phyloP scores from a whole-genome alignment of 1,284 basidiomycete species.

The Rhodotorula sp. region DNA sequence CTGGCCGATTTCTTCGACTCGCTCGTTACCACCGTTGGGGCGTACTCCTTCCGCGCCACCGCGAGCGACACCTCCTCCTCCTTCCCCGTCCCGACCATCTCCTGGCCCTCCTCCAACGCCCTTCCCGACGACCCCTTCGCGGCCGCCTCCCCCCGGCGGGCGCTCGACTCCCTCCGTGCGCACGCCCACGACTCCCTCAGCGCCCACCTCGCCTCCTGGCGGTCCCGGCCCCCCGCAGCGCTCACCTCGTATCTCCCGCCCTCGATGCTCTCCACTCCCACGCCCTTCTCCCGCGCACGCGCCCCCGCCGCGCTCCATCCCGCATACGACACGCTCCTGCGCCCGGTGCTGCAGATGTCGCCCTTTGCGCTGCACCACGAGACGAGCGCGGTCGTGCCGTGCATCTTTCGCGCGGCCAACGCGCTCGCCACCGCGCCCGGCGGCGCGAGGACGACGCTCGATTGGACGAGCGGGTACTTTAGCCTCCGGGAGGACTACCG shows the following conservation, averaged over 20 bases:
- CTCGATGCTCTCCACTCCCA: neutral
- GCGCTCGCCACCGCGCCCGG: slow-evolving; percentile 42
- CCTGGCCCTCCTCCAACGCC: slow-evolving; percentile 29
- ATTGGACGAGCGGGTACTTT: slow-evolving; percentile 95
- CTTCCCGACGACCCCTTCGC: slow-evolving; percentile 18
- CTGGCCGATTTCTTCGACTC: slow-evolving; percentile 81
- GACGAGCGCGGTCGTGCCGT: slow-evolving; percentile 49
- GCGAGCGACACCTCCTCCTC: slow-evolving; percentile 31
- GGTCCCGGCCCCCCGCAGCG: neutral
- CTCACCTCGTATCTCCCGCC: slow-evolving; percentile 31
- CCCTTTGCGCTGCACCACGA: slow-evolving; percentile 51
- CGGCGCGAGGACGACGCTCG: slow-evolving; percentile 47
- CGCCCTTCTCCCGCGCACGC: neutral
- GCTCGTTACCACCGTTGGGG: slow-evolving; percentile 69
- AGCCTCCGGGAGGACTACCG: slow-evolving; percentile 83
- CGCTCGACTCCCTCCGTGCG: slow-evolving; percentile 7
- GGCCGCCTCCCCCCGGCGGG: neutral
- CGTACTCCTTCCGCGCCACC: slow-evolving; percentile 64
- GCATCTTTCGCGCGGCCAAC: slow-evolving; percentile 58
- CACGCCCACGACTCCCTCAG: slow-evolving; percentile 10
- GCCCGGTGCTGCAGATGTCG: slow-evolving; percentile 54
- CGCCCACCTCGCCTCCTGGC: slow-evolving; percentile 8
- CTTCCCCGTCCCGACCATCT: slow-evolving; percentile 22
- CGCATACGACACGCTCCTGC: slow-evolving; percentile 44
- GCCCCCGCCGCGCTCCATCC: neutral